These are phyloP conservation scores for Penicillium flavigenum DNA, from an alignment of 495 filamentous ascomycete species.

Conservation along the genomic window DNA sequence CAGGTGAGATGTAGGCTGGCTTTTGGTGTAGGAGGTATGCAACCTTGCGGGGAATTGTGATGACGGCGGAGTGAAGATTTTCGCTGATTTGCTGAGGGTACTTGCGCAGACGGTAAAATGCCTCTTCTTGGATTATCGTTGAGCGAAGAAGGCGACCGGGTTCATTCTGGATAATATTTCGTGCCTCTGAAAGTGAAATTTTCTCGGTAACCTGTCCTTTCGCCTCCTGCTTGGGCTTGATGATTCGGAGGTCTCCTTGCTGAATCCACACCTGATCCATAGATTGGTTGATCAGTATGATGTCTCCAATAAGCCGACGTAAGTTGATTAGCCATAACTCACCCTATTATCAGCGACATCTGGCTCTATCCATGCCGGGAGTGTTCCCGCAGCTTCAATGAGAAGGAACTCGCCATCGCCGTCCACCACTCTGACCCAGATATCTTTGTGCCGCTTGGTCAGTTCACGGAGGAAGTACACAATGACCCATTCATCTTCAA, in stretches of 20 bases:
- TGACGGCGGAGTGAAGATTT: constrained; percentile 67
- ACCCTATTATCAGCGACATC: constrained; percentile 84
- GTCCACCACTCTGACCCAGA: constrained; percentile 83
- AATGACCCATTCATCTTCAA: constrained; percentile 96
- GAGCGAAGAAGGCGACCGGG: constrained; percentile 60
- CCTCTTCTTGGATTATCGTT: constrained; percentile 75
- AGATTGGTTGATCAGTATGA: constrained; percentile 1
- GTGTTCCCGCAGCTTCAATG: constrained; percentile 84
- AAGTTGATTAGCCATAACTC: constrained; percentile 12
- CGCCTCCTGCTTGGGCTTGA: constrained; percentile 54
- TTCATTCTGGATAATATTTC: constrained; percentile 52
- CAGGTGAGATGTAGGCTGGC: constrained; percentile 73
- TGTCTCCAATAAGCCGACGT: background rate
- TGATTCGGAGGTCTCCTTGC: constrained; percentile 67
- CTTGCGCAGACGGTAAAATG: constrained; percentile 79
- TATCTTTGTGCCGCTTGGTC: constrained; percentile 65
- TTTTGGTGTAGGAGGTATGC: constrained; percentile 75
- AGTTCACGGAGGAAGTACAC: constrained; percentile 87
- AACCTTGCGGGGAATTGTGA: constrained; percentile 80
- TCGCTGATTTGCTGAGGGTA: constrained; percentile 73
- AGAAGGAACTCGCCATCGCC: constrained; percentile 93
- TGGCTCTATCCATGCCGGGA: constrained; percentile 89
- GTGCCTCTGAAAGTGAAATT: constrained; percentile 60
- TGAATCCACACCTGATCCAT: constrained; percentile 67
- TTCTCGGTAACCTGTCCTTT: constrained; percentile 42